Conservation (phyloP, 2,329 filamentous ascomycete genomes). For the Gyromitra esculenta region DNA sequence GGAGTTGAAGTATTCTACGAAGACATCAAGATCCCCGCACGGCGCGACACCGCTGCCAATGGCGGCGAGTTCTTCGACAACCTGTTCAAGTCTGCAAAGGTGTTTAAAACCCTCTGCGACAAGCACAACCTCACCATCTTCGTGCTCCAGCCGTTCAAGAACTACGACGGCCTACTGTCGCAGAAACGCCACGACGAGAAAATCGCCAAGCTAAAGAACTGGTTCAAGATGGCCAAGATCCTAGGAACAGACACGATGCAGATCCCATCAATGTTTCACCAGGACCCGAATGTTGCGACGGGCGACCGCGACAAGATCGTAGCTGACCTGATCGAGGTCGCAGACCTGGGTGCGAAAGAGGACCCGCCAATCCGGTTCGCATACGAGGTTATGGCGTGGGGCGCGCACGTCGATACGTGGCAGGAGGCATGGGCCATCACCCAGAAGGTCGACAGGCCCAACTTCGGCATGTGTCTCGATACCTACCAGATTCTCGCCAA, state of each 20-base stretch:
- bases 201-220: constrained; percentile 72
- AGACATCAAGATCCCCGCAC: constrained; percentile 73
- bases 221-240: constrained; percentile 73
- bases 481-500: constrained; percentile 79
- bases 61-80: constrained; percentile 61
- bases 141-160: constrained; percentile 78
- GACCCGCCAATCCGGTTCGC: constrained; percentile 72
- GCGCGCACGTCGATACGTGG: constrained; percentile 76
- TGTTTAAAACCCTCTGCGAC: constrained; percentile 69
- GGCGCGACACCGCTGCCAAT: constrained; percentile 61
- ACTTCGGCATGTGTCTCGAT: constrained; percentile 81
- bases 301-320: constrained; percentile 68
- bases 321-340: constrained; percentile 71
- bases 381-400: constrained; percentile 79
- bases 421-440: constrained; percentile 77
- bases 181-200: constrained; percentile 68
- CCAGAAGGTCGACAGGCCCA: constrained; percentile 70
- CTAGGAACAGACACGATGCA: constrained; percentile 77
- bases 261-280: constrained; percentile 75
- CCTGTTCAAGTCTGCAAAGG: constrained; percentile 68
- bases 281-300: constrained; percentile 61
- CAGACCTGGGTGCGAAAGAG: constrained; percentile 72
- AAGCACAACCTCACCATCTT: constrained; percentile 69
- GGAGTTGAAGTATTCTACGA: constrained; percentile 83
- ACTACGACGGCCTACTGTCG: constrained; percentile 78